Percentiles rank a stretch among this genome's conserved stretches.
These are phyloP conservation scores for Ophiostoma novo-ulmi DNA, from an alignment of 2,329 filamentous ascomycete species.

Conservation along the genomic window DNA sequence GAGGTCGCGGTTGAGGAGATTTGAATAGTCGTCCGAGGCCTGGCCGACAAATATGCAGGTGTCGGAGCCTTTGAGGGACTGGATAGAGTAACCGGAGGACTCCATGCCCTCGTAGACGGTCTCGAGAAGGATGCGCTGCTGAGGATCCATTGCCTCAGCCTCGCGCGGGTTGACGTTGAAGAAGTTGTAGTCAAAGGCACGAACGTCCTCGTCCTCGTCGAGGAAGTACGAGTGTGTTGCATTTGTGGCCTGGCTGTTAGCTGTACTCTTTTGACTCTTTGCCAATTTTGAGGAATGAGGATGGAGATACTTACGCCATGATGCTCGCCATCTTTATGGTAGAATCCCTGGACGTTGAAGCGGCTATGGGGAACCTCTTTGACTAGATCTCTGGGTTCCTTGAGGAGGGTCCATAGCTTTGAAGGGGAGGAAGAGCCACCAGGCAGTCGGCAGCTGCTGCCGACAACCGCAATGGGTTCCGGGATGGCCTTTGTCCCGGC, in stretches of 20 bases:
- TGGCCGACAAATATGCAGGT: constrained; percentile 35
- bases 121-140: constrained; percentile 35
- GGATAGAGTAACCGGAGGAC: constrained; percentile 32
- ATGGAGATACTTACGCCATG: constrained; percentile 20
- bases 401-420: constrained; percentile 26
- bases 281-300: not conserved
- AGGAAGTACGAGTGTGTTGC: constrained; percentile 33
- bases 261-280: not conserved
- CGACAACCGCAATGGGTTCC: constrained; percentile 27
- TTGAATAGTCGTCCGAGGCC: constrained; percentile 32
- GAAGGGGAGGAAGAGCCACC: constrained; percentile 25
- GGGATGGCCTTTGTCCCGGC: constrained; percentile 15
- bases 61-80: constrained; percentile 29
- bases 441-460: constrained; percentile 25
- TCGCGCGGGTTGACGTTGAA: constrained; percentile 35
- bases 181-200: constrained; percentile 36
- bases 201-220: constrained; percentile 30
- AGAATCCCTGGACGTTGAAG: constrained; percentile 24
- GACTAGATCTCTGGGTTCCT: constrained; percentile 17
- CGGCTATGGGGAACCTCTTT: constrained; percentile 23
- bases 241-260: constrained; percentile 19
- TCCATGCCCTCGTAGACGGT: constrained; percentile 37
- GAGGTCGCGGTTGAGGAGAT: constrained; percentile 20
- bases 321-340: constrained; percentile 23
- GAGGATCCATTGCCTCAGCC: constrained; percentile 35